Evolutionary conservation across 164 flowering plant species (phyloP), one percentile per base, ranked within the genome.

Genomic region (Nymphaea colorata): DNA sequence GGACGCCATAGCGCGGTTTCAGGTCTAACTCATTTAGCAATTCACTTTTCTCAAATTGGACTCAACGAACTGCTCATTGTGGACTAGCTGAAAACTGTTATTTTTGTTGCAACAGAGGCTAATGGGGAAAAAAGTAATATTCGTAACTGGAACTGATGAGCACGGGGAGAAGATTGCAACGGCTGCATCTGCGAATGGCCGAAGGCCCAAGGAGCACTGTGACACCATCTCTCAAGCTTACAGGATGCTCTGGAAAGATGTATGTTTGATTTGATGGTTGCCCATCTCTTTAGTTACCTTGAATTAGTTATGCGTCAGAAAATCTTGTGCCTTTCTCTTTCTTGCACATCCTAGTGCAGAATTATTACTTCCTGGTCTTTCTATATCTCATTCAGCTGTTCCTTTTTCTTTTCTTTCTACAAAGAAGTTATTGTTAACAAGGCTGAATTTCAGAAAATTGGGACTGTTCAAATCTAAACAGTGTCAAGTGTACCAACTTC

Each of bases 131-230:
- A 85, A 86, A 70, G 97, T 94, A 64, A 85, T 87, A 70, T 88
- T 94, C 68, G 73, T 94, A 5, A 91, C 98, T 0, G 99, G 99
- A 55, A 94, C 99, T 3, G 97, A 94, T 75, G 97, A 94, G 76
- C 99, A 94, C 70, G 99, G 99, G 53, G 99, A 94, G 78, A 91
- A 94, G 80, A 91, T 94, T 75, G 96, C 97, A 43, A 74, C 85
- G 43, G 91, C 97, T 64, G 97, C 98, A 10, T 76, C 89, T 79
- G 84, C 85, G 44, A 5, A 69, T 68, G 97, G 93, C 69, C 78
- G 86, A 72, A 83, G 77, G 64, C 97, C 97, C 7, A 77, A 72
- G 64, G 88, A 89, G 55, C 98, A 94, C 67, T 91, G 98, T 75
- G 86, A 91, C 69, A 67, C 71, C 43, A 65, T 94, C 67, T 89